Conservation (phyloP, 768 basidiomycete species). For the Tremella mesenterica region DNA sequence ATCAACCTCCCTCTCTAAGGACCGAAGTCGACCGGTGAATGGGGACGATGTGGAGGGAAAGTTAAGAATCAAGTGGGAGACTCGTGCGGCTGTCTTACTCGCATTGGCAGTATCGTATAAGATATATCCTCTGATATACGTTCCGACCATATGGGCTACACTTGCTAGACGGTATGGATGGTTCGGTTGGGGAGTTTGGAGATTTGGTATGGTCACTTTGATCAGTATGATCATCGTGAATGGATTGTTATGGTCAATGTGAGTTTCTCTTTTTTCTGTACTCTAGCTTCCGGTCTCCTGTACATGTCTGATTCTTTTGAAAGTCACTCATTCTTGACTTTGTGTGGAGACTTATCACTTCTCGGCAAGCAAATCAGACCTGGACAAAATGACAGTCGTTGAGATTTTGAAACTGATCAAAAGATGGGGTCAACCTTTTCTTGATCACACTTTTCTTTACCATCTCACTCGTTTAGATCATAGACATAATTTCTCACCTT, state of each 20-base stretch:
- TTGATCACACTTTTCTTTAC: slow-evolving; percentile 86
- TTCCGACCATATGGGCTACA: slow-evolving; percentile 60
- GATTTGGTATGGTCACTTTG: slow-evolving; percentile 64
- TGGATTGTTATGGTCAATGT: slow-evolving; percentile 65
- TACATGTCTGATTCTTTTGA: background rate
- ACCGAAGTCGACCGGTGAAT: slow-evolving; percentile 10
- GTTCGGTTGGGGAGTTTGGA: slow-evolving; percentile 47
- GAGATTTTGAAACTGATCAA: slow-evolving; percentile 1
- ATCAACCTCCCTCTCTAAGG: background rate
- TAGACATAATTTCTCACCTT: slow-evolving; percentile 95
- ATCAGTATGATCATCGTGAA: slow-evolving; percentile 61
- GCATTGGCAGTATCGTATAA: slow-evolving; percentile 92
- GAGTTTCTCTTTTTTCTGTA: slow-evolving; percentile 41
- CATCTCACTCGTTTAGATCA: slow-evolving; percentile 86
- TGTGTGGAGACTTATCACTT: background rate
- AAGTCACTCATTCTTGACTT: background rate
- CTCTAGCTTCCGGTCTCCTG: background rate
- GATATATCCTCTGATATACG: slow-evolving; percentile 90
- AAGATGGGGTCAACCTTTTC: slow-evolving; percentile 91
- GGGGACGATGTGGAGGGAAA: too few relatives aligned
- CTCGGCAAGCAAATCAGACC: background rate
- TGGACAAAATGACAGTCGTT: background rate
- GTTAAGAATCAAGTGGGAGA: too few relatives aligned
- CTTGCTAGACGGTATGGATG: slow-evolving; percentile 23
- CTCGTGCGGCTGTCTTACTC: slow-evolving; percentile 59